These are phyloP conservation scores for Solanum peruvianum DNA, from an alignment of 257 asterid species.

Conservation along the genomic window DNA sequence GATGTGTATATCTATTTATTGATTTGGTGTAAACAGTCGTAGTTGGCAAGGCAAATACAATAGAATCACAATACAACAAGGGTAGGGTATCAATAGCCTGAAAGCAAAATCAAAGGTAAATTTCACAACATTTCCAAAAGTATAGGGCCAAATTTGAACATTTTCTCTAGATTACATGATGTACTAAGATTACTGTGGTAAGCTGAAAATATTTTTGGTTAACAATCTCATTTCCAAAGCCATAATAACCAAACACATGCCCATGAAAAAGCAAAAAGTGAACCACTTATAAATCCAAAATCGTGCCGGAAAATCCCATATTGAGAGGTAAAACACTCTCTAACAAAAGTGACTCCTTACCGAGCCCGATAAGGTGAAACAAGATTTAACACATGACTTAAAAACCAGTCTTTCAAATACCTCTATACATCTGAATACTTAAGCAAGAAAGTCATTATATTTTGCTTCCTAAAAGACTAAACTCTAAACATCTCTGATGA, in stretches of 20 bases:
- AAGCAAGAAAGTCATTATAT: not conserved
- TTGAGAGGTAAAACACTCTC: not conserved
- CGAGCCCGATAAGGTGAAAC: not conserved
- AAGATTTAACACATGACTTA: not conserved
- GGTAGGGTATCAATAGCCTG: not conserved
- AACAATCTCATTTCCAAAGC: not conserved
- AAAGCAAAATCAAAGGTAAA: not conserved
- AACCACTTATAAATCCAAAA: not conserved
- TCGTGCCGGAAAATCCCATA: not conserved
- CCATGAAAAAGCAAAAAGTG: not conserved
- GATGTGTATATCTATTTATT: not conserved
- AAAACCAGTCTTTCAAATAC: not conserved
- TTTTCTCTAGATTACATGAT: not conserved
- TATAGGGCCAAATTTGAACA: not conserved
- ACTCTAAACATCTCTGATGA: not conserved
- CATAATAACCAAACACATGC: not conserved
- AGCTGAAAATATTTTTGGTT: not conserved
- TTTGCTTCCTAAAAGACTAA: not conserved
- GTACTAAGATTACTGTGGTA: not conserved
- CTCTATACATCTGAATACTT: not conserved
- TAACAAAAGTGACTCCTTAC: not conserved
- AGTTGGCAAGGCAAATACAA: not conserved
- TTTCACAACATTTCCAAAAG: not conserved
- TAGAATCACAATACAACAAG: not conserved
- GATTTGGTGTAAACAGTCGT: not conserved